Conservation (phyloP, 2,329 filamentous ascomycete genomes). For the Colletotrichum liriopes region DNA sequence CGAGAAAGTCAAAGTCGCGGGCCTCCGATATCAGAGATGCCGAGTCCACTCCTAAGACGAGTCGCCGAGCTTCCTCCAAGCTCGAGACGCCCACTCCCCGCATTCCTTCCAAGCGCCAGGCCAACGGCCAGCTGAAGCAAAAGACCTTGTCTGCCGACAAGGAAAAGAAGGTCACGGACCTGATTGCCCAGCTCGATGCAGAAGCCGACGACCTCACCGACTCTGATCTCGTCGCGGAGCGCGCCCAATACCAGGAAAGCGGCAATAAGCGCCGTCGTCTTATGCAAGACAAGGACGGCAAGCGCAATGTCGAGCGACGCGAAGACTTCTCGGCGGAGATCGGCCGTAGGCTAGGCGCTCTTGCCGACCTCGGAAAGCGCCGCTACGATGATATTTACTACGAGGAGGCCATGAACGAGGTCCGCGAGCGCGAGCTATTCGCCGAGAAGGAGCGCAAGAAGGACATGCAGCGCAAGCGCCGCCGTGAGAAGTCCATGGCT, state of each 20-base stretch:
- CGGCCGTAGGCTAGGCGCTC: constrained; percentile 75
- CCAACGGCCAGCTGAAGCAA: constrained; percentile 70
- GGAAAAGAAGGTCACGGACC: constrained; percentile 78
- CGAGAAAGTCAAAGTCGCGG: constrained; percentile 64
- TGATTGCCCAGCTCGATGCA: constrained; percentile 63
- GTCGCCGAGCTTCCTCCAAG: constrained; percentile 67
- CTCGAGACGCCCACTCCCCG: constrained; percentile 64
- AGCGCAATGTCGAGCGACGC: constrained; percentile 75
- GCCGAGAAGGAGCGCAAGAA: constrained; percentile 99
- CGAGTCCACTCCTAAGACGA: constrained; percentile 63
- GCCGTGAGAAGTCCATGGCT: constrained; percentile 95
- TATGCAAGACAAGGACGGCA: constrained; percentile 73
- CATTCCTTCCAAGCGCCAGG: constrained; percentile 70
- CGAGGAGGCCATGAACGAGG: constrained; percentile 85
- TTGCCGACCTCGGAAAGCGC: constrained; percentile 80
- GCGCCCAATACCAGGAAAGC: constrained; percentile 67
- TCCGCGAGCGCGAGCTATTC: constrained; percentile 89
- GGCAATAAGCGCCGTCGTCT: constrained; percentile 79
- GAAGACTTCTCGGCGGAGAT: constrained; percentile 72
- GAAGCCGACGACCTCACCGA: constrained; percentile 63
- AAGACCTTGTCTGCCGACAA: constrained; percentile 71
- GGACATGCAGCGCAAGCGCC: constrained; percentile 98
- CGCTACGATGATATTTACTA: constrained; percentile 85
- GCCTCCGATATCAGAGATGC: constrained; percentile 67
- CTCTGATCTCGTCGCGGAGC: constrained; percentile 61